phyloP scores from a whole-genome alignment of 164 flowering plant species.

The Vitis vinifera region ASM3070453v1 NC_081808.1:923001-923500 shows the following conservation, averaged over 20 bases:
- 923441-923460: slow-evolving; percentile 85
- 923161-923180: background rate
- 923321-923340: slow-evolving; percentile 73
- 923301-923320: slow-evolving; percentile 74
- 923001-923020: no score
- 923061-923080: background rate
- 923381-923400: slow-evolving; percentile 84
- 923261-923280: slow-evolving; percentile 63
- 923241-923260: slow-evolving; percentile 87
- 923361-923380: slow-evolving; percentile 88
- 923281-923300: slow-evolving; percentile 65
- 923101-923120: slow-evolving; percentile 4
- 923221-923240: slow-evolving; percentile 79
- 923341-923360: slow-evolving; percentile 94
- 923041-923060: no score
- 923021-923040: no score
- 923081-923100: background rate
- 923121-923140: background rate
- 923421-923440: slow-evolving; percentile 89
- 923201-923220: slow-evolving; percentile 90
- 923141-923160: no score
- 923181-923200: slow-evolving; percentile 41
- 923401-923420: slow-evolving; percentile 78
- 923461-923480: slow-evolving; percentile 86
- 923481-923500: slow-evolving; percentile 97